Evolutionary conservation across 306 rosid species (phyloP), one percentile per base, ranked within the genome.

Genomic region (Dalbergia cultrata): DNA sequence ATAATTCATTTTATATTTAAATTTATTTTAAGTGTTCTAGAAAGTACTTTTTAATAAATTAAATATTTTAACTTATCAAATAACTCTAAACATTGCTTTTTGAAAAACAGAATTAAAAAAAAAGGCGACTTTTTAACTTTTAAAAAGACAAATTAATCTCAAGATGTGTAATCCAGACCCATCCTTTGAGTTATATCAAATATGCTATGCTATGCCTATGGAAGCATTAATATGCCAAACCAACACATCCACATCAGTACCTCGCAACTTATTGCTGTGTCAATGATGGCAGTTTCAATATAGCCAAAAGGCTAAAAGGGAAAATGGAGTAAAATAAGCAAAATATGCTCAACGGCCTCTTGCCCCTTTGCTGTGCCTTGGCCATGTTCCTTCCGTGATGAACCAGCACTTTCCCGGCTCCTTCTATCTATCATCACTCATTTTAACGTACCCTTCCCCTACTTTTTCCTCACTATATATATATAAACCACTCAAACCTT

Each of bases 141-240:
- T 26, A 26, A 26, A 26, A 26, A 26, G 31, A 26, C 2, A 26
- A 26, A 26, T 26, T 26, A 26, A 26, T 26, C 31, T 26, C 2
- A 26, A 26, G 31, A 26, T 2, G 31, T 26, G 31, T 26, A 26
- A 26, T 26, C 31, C 31, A 26, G 2, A 1, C 31, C 31, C 31
- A 26, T 26, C 31, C 31, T 26, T 26, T 26, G 31, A 26, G 31
- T 26, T 26, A 3, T 26, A 26, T 26, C 31, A 26, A 0, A 26
- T 26, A 26, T 1, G 31, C 31, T 26, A 26, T 26, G 31, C 31
- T 26, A 26, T 26, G 31, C 31, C 31, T 22, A 45, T 54, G 68
- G 58, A 74, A 79, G 76, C 87, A 89, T 87, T 76, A 86, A 87
- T 83, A 85, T 60, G 65, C 81, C 88, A 88, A 84, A 90, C 80